Evolutionary conservation across 2,329 filamentous ascomycete species (phyloP).

Genomic region (Beauveria asiatica): DNA sequence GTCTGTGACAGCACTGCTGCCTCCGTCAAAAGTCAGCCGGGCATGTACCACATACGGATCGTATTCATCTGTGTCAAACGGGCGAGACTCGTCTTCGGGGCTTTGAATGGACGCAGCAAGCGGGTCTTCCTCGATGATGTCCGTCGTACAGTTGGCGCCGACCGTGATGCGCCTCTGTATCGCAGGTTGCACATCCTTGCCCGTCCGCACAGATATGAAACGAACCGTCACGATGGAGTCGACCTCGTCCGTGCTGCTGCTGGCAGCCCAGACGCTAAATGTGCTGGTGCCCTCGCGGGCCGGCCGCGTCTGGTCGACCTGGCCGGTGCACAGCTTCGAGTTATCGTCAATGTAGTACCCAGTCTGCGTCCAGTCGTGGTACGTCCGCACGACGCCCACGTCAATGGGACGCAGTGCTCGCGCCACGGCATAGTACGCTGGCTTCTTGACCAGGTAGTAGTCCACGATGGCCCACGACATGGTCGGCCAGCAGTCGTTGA

Average conservation of each 20-base stretch:
- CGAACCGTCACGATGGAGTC: constrained; percentile 24
- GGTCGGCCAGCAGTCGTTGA: constrained; percentile 63
- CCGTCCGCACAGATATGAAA: constrained; percentile 34
- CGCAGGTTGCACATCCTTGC: constrained; percentile 24
- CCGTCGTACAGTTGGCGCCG: constrained; percentile 30
- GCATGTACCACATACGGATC: constrained; percentile 40
- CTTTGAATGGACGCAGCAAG: constrained; percentile 12
- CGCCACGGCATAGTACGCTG: constrained; percentile 42
- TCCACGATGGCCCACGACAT: constrained; percentile 59
- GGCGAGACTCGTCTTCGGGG: constrained; percentile 9
- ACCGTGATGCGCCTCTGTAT: constrained; percentile 19
- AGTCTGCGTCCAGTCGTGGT: constrained; percentile 33
- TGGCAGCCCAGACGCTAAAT: constrained; percentile 38
- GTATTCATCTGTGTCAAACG: constrained; percentile 28
- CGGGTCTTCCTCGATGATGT: constrained; percentile 20
- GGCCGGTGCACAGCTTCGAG: constrained; percentile 23
- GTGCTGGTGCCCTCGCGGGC: constrained; percentile 24
- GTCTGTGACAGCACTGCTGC: constrained; percentile 35
- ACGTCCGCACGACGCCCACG: constrained; percentile 43
- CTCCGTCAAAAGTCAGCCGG: constrained; percentile 28
- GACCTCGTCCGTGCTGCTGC: constrained; percentile 19
- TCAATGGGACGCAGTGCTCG: constrained; percentile 52
- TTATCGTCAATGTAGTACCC: constrained; percentile 14
- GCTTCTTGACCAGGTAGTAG: constrained; percentile 55
- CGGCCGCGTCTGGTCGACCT: constrained; percentile 31